These are phyloP conservation scores for Myxozyma neotropica DNA, from an alignment of 805 yeast species.

Conservation along the genomic window DNA sequence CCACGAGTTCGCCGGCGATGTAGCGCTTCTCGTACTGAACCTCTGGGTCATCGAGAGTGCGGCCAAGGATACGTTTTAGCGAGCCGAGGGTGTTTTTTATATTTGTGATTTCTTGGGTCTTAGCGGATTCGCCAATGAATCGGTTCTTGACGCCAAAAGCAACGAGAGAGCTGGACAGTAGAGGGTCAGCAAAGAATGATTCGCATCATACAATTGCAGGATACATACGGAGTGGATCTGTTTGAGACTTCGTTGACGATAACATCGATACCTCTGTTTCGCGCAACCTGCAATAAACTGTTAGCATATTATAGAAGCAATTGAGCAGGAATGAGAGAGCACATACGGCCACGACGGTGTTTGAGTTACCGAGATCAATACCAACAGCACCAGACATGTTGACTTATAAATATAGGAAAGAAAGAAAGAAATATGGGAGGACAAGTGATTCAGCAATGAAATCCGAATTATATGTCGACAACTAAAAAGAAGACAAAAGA, in stretches of 20 bases:
- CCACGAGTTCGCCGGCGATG: conserved; percentile 71
- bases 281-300: conserved; percentile 58
- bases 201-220: background rate
- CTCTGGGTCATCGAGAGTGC: conserved; percentile 73
- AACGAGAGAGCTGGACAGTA: conserved; percentile 54
- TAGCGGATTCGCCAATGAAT: conserved; percentile 92
- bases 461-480: no score
- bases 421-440: background rate
- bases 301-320: background rate
- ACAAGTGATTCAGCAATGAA: no score
- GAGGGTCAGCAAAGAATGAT: conserved; percentile 8
- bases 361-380: conserved; percentile 95
- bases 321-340: background rate
- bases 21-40: conserved; percentile 70
- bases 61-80: conserved; percentile 89
- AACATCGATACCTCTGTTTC: conserved; percentile 97
- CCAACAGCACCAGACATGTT: conserved; percentile 50
- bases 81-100: conserved; percentile 95
- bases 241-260: conserved; percentile 98
- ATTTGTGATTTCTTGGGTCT: conserved; percentile 95
- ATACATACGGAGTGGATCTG: conserved; percentile 82
- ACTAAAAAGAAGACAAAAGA: no score
- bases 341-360: conserved; percentile 78
- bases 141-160: conserved; percentile 91
- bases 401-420: background rate